Percentiles rank a stretch among this genome's conserved stretches.
These are phyloP conservation scores for Ascochyta rabiei DNA, from an alignment of 2,329 filamentous ascomycete genomes.

Conservation along the genomic window DNA sequence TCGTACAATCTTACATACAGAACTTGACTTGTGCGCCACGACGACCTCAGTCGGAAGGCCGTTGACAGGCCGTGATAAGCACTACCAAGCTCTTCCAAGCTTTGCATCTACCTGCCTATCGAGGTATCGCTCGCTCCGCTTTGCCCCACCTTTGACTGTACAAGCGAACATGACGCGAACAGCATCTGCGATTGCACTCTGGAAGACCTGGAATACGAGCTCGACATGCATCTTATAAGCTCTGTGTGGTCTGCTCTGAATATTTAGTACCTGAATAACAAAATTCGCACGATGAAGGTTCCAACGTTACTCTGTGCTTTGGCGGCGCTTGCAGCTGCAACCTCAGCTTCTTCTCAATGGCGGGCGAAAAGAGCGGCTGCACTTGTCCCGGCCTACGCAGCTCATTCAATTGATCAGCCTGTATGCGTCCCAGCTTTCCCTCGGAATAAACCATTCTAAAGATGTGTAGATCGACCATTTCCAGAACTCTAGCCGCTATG, in stretches of 20 bases:
- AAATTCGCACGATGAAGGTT: conserved; percentile 15
- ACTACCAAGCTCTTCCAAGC: conserved; percentile 24
- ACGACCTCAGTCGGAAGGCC: not conserved
- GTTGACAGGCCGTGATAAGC: conserved; percentile 23
- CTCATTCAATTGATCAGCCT: conserved; percentile 34
- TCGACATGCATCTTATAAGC: conserved; percentile 1
- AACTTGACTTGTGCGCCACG: too few species aligned
- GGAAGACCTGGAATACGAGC: not conserved
- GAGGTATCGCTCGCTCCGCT: conserved; percentile 12
- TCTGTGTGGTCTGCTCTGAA: not conserved
- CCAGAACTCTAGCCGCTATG: conserved; percentile 49
- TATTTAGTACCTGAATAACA: not conserved
- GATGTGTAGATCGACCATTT: conserved; percentile 54
- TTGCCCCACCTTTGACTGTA: conserved; percentile 12
- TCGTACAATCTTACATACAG: too few species aligned
- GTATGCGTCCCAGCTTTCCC: conserved; percentile 10
- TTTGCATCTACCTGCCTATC: conserved; percentile 21
- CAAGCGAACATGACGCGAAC: conserved; percentile 14
- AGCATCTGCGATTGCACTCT: conserved; percentile 1
- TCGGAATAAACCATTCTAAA: not conserved
- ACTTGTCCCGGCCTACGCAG: conserved; percentile 23
- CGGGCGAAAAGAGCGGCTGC: conserved; percentile 19
- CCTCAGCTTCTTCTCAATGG: conserved; percentile 5
- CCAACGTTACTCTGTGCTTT: conserved; percentile 11
- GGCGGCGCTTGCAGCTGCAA: conserved; percentile 7